These are phyloP conservation scores for Mucor irregularis DNA, from an alignment of 371 early-diverging fungal genomes.

Conservation along the genomic window DNA sequence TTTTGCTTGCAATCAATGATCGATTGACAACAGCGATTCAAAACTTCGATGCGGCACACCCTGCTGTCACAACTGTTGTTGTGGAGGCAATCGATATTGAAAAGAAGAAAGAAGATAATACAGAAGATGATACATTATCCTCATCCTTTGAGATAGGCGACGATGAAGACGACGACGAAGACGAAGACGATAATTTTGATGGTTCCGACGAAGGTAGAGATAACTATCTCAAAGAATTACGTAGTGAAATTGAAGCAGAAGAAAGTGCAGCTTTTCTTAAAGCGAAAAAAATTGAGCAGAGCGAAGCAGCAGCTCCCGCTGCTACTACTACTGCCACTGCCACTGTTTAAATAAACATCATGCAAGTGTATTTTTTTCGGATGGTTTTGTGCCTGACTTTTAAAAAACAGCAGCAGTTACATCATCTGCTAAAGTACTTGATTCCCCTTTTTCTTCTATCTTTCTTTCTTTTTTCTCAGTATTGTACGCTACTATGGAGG, in stretches of 20 bases:
- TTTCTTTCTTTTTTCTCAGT: too few species aligned
- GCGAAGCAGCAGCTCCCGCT: too few species aligned
- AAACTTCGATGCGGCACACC: conserved; percentile 19
- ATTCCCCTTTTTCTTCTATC: too few species aligned
- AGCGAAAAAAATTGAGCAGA: conserved; percentile 18
- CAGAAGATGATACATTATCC: conserved; percentile 7
- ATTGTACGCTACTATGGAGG: too few species aligned
- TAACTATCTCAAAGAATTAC: conserved; percentile 30
- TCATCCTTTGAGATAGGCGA: conserved; percentile 56
- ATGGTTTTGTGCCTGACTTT: too few species aligned
- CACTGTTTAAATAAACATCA: too few species aligned
- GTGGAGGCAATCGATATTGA: neutral
- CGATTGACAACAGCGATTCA: conserved; percentile 29
- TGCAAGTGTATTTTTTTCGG: too few species aligned
- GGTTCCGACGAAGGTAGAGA: neutral
- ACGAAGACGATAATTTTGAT: conserved; percentile 8
- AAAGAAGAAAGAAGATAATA: neutral
- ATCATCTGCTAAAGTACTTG: too few species aligned
- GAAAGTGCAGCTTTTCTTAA: conserved; percentile 42
- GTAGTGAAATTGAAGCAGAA: conserved; percentile 45
- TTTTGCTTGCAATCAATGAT: conserved; percentile 40
- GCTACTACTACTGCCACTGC: too few species aligned
- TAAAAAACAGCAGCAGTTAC: too few species aligned
- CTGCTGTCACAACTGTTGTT: neutral
- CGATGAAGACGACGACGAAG: conserved; percentile 52